Evolutionary conservation across 1,284 basidiomycete genomes (phyloP).

Genomic region (Inonotus obliquus): DNA sequence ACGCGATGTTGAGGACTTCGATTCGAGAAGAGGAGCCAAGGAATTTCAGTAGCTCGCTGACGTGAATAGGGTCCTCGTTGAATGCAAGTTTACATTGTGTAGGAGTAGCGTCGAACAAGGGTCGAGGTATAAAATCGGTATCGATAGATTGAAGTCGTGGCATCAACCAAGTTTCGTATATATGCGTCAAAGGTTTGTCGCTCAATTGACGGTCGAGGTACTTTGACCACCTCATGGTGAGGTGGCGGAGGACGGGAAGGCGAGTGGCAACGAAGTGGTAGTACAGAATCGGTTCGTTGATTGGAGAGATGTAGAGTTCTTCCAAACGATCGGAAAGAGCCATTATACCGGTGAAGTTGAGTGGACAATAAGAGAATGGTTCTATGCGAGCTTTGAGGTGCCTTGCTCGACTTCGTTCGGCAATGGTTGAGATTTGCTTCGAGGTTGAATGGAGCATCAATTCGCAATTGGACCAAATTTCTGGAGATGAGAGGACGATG

Average conservation of each 20-base stretch:
- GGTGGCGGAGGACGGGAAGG: not conserved
- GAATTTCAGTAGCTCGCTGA: not conserved
- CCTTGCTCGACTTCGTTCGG: not conserved
- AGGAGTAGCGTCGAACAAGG: not conserved
- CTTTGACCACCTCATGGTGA: not conserved
- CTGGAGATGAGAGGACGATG: not conserved
- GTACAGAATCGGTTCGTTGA: not conserved
- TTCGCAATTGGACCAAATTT: not conserved
- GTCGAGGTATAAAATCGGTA: not conserved
- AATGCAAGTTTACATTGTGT: not conserved
- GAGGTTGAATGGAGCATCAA: not conserved
- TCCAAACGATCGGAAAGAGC: not conserved
- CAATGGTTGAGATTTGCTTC: not conserved
- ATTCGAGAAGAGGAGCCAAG: not conserved
- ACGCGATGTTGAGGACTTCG: not conserved
- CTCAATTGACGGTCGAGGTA: not conserved
- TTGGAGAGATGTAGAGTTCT: not conserved
- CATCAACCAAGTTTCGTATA: not conserved
- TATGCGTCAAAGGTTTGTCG: not conserved
- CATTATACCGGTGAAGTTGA: not conserved
- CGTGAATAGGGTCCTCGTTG: not conserved
- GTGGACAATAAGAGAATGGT: not conserved
- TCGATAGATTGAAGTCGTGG: not conserved
- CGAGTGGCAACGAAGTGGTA: not conserved
- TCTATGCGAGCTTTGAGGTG: not conserved